Percentiles rank a stretch among this genome's conserved stretches.
phyloP scores from a whole-genome alignment of 176 grass and related monocot species.

The Aegilops tauschii region DNA sequence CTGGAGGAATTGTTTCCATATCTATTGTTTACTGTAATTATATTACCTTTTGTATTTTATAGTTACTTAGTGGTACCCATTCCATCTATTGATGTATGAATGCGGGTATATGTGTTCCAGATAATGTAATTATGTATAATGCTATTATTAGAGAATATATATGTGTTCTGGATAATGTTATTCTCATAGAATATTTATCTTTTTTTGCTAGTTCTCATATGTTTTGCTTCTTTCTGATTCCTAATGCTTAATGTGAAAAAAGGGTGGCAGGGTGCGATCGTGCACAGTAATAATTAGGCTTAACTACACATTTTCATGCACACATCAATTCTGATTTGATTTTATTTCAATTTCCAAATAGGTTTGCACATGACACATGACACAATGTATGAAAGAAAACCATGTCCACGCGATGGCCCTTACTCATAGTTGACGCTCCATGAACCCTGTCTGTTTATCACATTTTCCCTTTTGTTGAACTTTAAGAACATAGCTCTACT shows the following conservation, averaged over 20 bases:
- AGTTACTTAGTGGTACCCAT: neutral
- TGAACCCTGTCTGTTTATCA: neutral
- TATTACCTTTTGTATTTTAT: neutral
- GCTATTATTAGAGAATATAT: neutral
- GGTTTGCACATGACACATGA: neutral
- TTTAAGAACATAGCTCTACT: neutral
- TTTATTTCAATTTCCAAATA: neutral
- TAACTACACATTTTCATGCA: neutral
- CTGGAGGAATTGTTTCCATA: neutral
- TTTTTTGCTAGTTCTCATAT: neutral
- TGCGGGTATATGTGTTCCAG: neutral
- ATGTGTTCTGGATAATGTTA: neutral
- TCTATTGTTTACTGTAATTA: neutral
- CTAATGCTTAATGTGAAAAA: neutral
- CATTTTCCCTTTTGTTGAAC: neutral
- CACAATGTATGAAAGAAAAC: neutral
- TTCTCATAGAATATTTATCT: neutral
- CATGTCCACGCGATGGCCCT: neutral
- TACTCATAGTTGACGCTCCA: neutral
- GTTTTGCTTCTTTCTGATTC: neutral
- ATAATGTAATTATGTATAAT: neutral
- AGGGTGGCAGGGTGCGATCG: neutral
- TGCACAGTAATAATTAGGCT: neutral
- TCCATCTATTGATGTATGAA: neutral
- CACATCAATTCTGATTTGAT: neutral